Evolutionary conservation across 768 basidiomycete genomes (phyloP).

Genomic region (Gloeostereum incarnatum): DNA sequence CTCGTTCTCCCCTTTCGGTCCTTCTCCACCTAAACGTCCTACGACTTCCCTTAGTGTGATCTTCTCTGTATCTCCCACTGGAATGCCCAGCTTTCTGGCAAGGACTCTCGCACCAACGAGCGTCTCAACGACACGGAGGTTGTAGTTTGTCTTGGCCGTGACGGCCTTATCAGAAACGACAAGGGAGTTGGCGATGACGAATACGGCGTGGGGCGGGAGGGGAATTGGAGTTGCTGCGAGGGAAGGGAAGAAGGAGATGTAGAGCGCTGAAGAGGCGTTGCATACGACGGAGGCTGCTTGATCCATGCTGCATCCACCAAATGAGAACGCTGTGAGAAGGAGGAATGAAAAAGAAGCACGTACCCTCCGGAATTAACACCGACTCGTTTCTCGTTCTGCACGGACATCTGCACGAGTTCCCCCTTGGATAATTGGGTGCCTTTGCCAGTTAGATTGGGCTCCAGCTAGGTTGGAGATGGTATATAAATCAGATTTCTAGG

Average conservation of each 20-base stretch:
- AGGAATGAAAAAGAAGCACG: conserved; percentile 11
- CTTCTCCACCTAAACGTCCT: conserved; percentile 43
- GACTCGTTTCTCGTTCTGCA: conserved; percentile 80
- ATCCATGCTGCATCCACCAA: conserved; percentile 85
- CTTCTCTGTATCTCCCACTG: conserved; percentile 32
- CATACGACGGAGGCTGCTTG: conserved; percentile 85
- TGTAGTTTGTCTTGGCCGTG: conserved; percentile 72
- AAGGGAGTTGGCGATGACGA: conserved; percentile 79
- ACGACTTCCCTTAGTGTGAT: conserved; percentile 64
- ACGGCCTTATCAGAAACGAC: conserved; percentile 75
- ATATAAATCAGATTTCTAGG: conserved; percentile 7
- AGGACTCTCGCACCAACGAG: conserved; percentile 73
- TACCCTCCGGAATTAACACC: conserved; percentile 78
- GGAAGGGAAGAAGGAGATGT: conserved; percentile 74
- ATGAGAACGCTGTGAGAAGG: conserved; percentile 7
- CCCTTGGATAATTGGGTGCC: conserved; percentile 43
- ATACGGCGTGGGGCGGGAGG: conserved; percentile 46
- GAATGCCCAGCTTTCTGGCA: conserved; percentile 45
- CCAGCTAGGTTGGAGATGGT: conserved; percentile 12
- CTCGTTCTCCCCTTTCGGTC: conserved; percentile 28
- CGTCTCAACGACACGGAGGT: conserved; percentile 88
- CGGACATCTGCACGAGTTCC: conserved; percentile 66
- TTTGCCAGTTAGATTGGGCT: conserved; percentile 8
- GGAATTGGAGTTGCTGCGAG: conserved; percentile 59
- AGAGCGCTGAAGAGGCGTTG: conserved; percentile 58